These are phyloP conservation scores for Iris macrosiphon DNA, from an alignment of 106 monocot species.

Conservation along the genomic window DNA sequence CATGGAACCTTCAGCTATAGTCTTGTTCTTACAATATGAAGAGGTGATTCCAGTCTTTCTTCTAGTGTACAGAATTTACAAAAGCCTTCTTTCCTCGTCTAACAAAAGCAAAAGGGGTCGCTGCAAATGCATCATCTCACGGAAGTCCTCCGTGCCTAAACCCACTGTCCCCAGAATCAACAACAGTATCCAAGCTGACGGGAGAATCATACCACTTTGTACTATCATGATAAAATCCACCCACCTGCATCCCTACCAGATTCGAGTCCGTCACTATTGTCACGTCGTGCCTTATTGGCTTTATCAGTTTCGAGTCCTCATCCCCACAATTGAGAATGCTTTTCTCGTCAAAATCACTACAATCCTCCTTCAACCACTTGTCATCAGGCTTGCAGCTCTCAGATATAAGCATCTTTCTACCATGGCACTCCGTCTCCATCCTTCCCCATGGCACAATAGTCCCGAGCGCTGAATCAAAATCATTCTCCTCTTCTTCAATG, in stretches of 20 bases:
- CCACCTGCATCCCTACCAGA: slow-evolving; percentile 74
- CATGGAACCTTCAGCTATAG: slow-evolving; percentile 11
- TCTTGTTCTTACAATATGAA: slow-evolving; percentile 9
- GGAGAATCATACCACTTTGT: slow-evolving; percentile 75
- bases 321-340: slow-evolving; percentile 68
- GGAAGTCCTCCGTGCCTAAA: slow-evolving; percentile 39
- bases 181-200: slow-evolving; percentile 41
- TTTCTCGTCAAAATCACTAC: slow-evolving; percentile 81
- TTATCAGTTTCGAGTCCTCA: slow-evolving; percentile 74
- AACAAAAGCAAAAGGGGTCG: background rate
- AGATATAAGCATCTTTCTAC: slow-evolving; percentile 52
- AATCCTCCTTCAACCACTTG: slow-evolving; percentile 85
- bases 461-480: slow-evolving; percentile 60
- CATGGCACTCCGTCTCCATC: slow-evolving; percentile 47
- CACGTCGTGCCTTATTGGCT: slow-evolving; percentile 65
- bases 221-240: slow-evolving; percentile 62
- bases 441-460: slow-evolving; percentile 60
- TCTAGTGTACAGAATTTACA: slow-evolving; percentile 55
- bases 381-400: slow-evolving; percentile 47
- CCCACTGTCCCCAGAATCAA: slow-evolving; percentile 31
- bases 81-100: slow-evolving; percentile 4
- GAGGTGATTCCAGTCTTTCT: slow-evolving; percentile 14
- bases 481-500: slow-evolving; percentile 70
- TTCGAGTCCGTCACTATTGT: slow-evolving; percentile 38
- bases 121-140: slow-evolving; percentile 7